Evolutionary conservation across 768 basidiomycete species (phyloP), one percentile per base, ranked within the genome.

Genomic region (Tubosaeta brunneosetosa): DNA sequence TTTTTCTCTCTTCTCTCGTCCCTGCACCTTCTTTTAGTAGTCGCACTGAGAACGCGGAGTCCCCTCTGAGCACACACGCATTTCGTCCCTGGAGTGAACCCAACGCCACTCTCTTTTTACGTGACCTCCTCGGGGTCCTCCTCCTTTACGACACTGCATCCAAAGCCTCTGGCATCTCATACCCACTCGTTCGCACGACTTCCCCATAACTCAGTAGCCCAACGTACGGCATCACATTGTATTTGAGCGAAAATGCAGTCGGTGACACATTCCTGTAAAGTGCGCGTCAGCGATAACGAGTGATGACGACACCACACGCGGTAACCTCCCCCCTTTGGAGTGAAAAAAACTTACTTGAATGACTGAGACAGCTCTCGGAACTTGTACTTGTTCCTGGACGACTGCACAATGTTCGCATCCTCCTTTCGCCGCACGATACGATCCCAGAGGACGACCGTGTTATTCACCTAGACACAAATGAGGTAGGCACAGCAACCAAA

Each of bases 161-260:
- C 40, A 59, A 53, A 8, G 67, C 67, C 25, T 66, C 65, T 44
- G 69, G 70, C 59, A 71, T 65, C 13, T 60, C 62, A n/a, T 76
- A 62, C 25, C 72, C 66, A 51, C 68, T 61, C 34, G 74, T 78
- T 44, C 75, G 73, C 44, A 75, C 75, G 13, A 83, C 90, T 66
- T 90, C 86, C 25, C 91, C 92, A 47, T 86, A 87, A 3, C 80
- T 84, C 44, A 94, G 77, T 41, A 83, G 59, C 17, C 93, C 93
- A 17, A 94, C 88, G 63, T 87, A 85, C 7, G 93, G 93, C 91
- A 94, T 94, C 31, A 92, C 64, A 63, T 94, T 92, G 71, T 94
- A 95, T 62, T 86, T 88, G 26, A 95, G 77, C 1, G 79, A 73
- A 66, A 89, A 94, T 53, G 81, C 73, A 6, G 86, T 83, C 14